Evolutionary conservation across 768 basidiomycete genomes (phyloP), one percentile per base, ranked within the genome.

Genomic region (Daedalea quercina): DNA sequence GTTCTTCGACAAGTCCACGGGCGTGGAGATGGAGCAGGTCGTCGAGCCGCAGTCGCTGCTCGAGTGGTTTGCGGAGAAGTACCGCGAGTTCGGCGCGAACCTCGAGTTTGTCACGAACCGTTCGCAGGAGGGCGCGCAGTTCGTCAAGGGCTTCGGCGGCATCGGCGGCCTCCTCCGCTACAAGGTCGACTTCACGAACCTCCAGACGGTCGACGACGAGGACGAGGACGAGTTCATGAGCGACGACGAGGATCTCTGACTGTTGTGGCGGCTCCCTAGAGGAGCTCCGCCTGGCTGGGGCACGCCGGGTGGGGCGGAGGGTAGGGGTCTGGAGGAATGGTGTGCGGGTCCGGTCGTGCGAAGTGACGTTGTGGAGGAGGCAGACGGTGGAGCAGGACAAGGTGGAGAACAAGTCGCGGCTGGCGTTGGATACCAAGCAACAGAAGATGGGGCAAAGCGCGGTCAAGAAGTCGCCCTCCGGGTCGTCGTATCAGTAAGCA

Each of bases 21-120:
- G 90, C 2, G 66, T 84, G 35, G 96, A 99, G 76, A 99, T 99
- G 96, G 96, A 99, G 67, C 86, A 89, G 67, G 70, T 71, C 9
- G 62, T 61, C 1, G 96, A 99, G 59, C 85, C 96, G 1, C 81
- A 89, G 63, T 76, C 89, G 46, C 79, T 98, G 9, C 82, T 99
- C 54, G 96, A 99, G 69, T 98, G 96, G 96, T 93, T 98, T 68
- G 87, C 96, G 43, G 96, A 98, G 67, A 93, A 94, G 67, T 99
- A 98, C 78, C 94, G 91, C 69, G 92, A 95, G 40, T 98, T 97
- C 65, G 96, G 95, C 56, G 91, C 95, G 48, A 85, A 86, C 60
- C 84, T 97, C 55, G 93, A 94, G 73, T 97, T 98, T 66, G 85
- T 98, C 42, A 95, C 94, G 57, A 94, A 97, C 73, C 83, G 87